phyloP scores from a whole-genome alignment of 2,329 filamentous ascomycete species.

The Sporothrix globosa region DNA sequence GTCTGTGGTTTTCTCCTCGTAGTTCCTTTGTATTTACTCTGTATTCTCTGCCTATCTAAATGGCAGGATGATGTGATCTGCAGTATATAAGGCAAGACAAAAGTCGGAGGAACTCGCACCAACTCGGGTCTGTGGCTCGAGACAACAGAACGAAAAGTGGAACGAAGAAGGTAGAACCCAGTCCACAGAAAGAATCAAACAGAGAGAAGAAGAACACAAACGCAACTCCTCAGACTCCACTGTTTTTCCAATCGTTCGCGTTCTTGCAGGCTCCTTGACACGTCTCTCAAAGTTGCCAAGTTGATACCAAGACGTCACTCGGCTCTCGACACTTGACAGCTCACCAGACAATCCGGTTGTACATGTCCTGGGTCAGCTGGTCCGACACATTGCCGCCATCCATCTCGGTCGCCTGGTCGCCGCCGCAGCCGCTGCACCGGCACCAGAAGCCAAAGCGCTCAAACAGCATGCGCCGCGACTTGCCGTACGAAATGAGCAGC shows the following conservation, averaged over 20 bases:
- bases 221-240: background rate
- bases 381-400: background rate
- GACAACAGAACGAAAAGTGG: background rate
- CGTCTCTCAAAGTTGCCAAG: background rate
- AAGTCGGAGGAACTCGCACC: background rate
- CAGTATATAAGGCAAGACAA: background rate
- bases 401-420: conserved; percentile 19
- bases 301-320: background rate
- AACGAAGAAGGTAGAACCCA: background rate
- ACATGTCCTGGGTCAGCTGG: conserved; percentile 25
- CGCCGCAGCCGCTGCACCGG: conserved; percentile 36
- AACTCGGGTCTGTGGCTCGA: conserved; percentile 7
- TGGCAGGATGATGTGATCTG: background rate
- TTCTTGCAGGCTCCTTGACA: background rate
- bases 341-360: conserved; percentile 28
- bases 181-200: background rate
- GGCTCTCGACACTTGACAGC: background rate
- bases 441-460: conserved; percentile 38
- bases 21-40: conserved; percentile 10
- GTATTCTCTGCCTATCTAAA: background rate
- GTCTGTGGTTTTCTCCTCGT: background rate
- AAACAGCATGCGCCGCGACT: conserved; percentile 34
- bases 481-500: conserved; percentile 39
- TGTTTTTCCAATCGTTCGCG: too few relatives aligned
- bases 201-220: background rate